phyloP scores from a whole-genome alignment of 2,329 filamentous ascomycete genomes.

The Sphaceloma murrayae region DNA sequence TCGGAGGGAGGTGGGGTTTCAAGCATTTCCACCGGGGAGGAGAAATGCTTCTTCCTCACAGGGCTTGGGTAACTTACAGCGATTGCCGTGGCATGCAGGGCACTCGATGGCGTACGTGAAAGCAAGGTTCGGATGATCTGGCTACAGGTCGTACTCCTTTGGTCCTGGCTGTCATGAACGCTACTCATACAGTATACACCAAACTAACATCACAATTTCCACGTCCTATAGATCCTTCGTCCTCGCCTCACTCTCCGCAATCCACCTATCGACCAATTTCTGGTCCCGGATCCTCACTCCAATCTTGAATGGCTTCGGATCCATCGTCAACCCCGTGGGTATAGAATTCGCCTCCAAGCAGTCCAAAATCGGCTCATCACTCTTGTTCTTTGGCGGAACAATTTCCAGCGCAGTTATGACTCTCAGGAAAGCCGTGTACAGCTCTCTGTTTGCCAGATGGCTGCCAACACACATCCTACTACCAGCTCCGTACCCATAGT shows the following conservation, averaged over 20 bases:
- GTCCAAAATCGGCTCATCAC: constrained; percentile 37
- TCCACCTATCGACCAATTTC: constrained; percentile 37
- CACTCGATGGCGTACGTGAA: no score
- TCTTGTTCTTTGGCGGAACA: constrained; percentile 31
- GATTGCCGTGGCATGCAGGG: no score
- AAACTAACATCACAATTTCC: no score
- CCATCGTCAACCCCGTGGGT: constrained; percentile 41
- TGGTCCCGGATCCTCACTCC: constrained; percentile 38
- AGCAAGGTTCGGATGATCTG: no score
- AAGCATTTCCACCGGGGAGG: no score
- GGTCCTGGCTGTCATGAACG: not conserved
- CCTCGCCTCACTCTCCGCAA: constrained; percentile 38
- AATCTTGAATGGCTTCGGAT: constrained; percentile 43
- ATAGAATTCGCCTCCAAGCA: constrained; percentile 38
- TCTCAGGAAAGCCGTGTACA: constrained; percentile 41
- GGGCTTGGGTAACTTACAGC: no score
- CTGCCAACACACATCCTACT: constrained; percentile 34
- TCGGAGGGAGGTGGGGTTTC: no score
- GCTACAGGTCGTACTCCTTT: no score
- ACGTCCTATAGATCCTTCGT: constrained; percentile 33
- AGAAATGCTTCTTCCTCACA: no score
- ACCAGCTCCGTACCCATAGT: constrained; percentile 41
- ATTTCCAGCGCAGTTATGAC: constrained; percentile 41
- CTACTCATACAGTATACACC: no score
- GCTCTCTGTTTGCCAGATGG: constrained; percentile 33